Conservation (phyloP, 768 basidiomycete species). For the Lactarius evosmus region DNA sequence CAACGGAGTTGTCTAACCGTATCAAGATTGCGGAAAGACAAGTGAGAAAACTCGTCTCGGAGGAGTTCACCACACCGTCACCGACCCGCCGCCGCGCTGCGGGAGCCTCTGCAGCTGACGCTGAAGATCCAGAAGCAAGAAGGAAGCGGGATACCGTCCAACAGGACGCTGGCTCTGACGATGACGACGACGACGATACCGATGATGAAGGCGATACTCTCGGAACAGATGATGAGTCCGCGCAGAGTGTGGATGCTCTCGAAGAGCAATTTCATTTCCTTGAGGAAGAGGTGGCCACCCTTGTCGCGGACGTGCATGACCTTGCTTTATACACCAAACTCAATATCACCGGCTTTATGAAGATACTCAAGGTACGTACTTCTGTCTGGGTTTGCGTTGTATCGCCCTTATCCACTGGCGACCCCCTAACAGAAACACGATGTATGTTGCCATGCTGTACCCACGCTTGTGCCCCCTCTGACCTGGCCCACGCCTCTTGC, state of each 20-base stretch:
- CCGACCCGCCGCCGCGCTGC: conserved; percentile 12
- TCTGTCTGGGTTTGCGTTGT: background rate
- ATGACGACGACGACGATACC: conserved; percentile 63
- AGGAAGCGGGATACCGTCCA: conserved; percentile 46
- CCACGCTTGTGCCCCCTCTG: conserved; percentile 1
- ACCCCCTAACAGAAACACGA: conserved; percentile 78
- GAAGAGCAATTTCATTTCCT: conserved; percentile 84
- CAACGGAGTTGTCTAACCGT: conserved; percentile 73
- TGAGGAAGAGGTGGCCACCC: conserved; percentile 91
- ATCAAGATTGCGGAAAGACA: conserved; percentile 81
- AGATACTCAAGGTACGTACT: conserved; percentile 80
- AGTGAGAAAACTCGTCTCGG: conserved; percentile 71
- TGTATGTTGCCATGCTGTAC: conserved; percentile 42
- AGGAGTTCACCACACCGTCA: conserved; percentile 39
- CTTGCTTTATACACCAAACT: conserved; percentile 92
- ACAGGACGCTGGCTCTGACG: conserved; percentile 65
- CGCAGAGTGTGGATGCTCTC: conserved; percentile 65
- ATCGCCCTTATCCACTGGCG: background rate
- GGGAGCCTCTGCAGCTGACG: conserved; percentile 27
- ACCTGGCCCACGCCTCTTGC: conserved; percentile 9
- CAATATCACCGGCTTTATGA: conserved; percentile 98
- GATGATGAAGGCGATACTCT: conserved; percentile 46
- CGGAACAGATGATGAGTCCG: conserved; percentile 38
- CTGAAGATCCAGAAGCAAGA: conserved; percentile 27
- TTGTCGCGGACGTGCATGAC: conserved; percentile 92